phyloP scores from a whole-genome alignment of 768 basidiomycete genomes.

The Mrakia hoshinonis region DNA sequence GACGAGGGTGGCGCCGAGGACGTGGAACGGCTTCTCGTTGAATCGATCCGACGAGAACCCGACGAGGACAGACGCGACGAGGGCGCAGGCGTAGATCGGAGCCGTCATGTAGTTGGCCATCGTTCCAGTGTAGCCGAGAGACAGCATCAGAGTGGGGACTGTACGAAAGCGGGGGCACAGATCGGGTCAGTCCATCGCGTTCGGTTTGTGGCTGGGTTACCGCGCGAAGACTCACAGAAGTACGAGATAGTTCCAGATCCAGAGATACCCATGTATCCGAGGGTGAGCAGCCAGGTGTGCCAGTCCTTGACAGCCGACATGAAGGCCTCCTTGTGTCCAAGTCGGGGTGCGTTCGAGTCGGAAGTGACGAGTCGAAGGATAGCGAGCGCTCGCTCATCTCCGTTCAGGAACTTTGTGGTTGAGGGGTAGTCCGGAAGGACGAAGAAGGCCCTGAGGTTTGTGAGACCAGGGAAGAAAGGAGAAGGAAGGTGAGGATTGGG shows the following conservation, averaged over 20 bases:
- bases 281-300: constrained; percentile 34
- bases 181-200: neutral
- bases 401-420: constrained; percentile 37
- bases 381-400: constrained; percentile 34
- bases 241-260: constrained; percentile 11
- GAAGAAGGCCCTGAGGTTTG: constrained; percentile 34
- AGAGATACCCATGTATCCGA: constrained; percentile 13
- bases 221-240: neutral
- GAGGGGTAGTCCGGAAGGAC: constrained; percentile 38
- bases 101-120: constrained; percentile 32
- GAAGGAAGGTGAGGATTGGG: constrained; percentile 32
- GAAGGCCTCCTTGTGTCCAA: constrained; percentile 35
- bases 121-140: neutral
- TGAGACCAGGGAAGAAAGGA: constrained; percentile 34
- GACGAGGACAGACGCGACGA: constrained; percentile 33
- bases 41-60: constrained; percentile 37
- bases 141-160: constrained; percentile 7
- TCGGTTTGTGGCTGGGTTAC: neutral
- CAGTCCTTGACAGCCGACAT: constrained; percentile 36
- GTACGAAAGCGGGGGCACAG: neutral
- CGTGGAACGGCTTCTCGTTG: constrained; percentile 36
- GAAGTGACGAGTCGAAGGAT: constrained; percentile 31
- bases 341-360: constrained; percentile 30
- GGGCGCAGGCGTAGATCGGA: constrained; percentile 38
- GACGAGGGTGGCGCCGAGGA: constrained; percentile 31